Conservation (phyloP, 805 yeast genomes). For the Myxozyma kluyveri region DNA sequence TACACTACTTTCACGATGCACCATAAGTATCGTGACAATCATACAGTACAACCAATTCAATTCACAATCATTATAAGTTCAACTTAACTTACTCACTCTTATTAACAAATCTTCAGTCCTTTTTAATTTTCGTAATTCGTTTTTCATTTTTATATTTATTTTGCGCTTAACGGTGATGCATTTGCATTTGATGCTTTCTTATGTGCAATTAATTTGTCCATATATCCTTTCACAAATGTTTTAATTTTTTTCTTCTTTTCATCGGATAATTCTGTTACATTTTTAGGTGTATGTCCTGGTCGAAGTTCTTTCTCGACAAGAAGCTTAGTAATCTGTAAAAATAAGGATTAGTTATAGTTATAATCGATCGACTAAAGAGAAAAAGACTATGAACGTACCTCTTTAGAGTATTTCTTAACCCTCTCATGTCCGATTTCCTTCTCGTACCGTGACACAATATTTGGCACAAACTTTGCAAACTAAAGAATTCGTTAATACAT, state of each 20-base stretch:
- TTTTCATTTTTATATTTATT: no score
- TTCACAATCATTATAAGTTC: no score
- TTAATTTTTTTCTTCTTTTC: slow-evolving; percentile 70
- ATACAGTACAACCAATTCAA: no score
- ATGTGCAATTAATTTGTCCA: slow-evolving; percentile 54
- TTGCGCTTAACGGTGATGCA: no score
- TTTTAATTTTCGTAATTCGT: no score
- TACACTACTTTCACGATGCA: no score
- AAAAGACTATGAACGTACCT: slow-evolving; percentile 35
- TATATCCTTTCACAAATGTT: slow-evolving; percentile 57
- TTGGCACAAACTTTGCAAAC: slow-evolving; percentile 78
- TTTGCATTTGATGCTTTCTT: no score
- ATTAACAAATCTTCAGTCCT: no score
- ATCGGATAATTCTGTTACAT: slow-evolving; percentile 56
- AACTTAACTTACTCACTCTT: no score
- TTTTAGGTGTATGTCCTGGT: slow-evolving; percentile 36
- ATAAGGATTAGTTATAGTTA: neutral
- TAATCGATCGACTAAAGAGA: neutral
- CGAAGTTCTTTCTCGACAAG: slow-evolving; percentile 68
- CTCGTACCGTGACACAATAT: slow-evolving; percentile 61
- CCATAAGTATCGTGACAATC: no score
- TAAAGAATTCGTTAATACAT: slow-evolving; percentile 17
- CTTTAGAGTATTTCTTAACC: slow-evolving; percentile 74
- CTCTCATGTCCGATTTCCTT: slow-evolving; percentile 65
- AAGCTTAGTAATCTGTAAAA: slow-evolving; percentile 50